Evolutionary conservation across 345 rosid species (phyloP), one percentile per base, ranked within the genome.

Genomic region (Combretum micranthum): DNA sequence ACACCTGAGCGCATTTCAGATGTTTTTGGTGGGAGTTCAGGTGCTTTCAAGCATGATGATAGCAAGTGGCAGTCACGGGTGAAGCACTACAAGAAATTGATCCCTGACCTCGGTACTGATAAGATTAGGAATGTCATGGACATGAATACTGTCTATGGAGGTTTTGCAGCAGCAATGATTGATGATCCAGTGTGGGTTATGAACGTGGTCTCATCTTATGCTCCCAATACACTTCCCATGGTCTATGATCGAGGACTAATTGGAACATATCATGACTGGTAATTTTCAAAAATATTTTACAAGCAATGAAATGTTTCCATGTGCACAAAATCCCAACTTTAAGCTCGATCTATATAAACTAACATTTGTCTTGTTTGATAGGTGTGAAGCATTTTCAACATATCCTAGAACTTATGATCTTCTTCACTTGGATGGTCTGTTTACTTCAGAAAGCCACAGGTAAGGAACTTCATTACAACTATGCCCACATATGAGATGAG

Each of bases 301-400:
- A 52, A 43, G 48, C n/a, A 22, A 23, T 57, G 42, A 62, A 32
- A 52, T 51, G 32, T 17, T 26, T 3, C 20, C 6, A 54, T 32
- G 23, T 53, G 42, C 44, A 14, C 47, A 37, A 20, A 58, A 44
- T 17, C 49, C 19, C 8, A 17, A 15, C 47, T 37, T 49, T 16
- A 49, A 13, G 9, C 52, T 42, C n/a, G 0, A 18, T 20, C 44
- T 51, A 47, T 57, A 14, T 55, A 50, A 55, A 76, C 47, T 21
- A n/a, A 20, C 64, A 59, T 47, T n/a, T 62, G 17, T 65, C 44
- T 42, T 60, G 47, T 73, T 61, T 70, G 46, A n/a, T 64, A 92
- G 98, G 98, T 92, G 98, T 69, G 98, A 88, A 70, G 90, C 97
- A 21, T 88, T 92, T 72, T 92, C 98, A 2, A 88, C 98, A 4